Base-by-base conservation (phyloP, 306 rosid genomes). In the Herpetospermum pedunculosum region DNA sequence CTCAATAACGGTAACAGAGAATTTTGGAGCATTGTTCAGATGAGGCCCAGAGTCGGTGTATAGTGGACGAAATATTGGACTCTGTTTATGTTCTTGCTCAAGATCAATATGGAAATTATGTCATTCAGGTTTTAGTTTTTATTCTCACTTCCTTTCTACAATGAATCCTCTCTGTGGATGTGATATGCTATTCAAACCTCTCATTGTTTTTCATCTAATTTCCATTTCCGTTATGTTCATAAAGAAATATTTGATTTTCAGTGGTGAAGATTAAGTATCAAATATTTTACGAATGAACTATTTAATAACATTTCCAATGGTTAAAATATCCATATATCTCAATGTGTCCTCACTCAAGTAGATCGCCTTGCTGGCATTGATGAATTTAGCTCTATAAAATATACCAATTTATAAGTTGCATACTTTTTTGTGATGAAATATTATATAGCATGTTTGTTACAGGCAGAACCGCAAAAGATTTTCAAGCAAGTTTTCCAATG, bases 81-180 rank as follows among this genome's bases (percentile, higher is more conserved):
- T 89, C 91, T 57, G 76, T 85, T 78, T 81, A 25, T 78, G 62
- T 58, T 76, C 95, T 89, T 60, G 80, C 89, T 76, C 85, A 83
- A 79, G 89, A 89, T 62, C 95, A 87, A 86, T 89, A 86, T 72
- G 91, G 95, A 44, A 89, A 89, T 77, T 89, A 89, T 60, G 95
- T 89, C 71, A 87, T 83, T 50, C 91, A 87, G 91, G 95, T 89
- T 69, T 75, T 75, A 60, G 50, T 65, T 65, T 35, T 74, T 74
- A 57, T 59, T n/a, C 30, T 19, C 67, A 28, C 58, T 59, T 12
- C 5, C 32, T 43, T 74, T 47, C 59, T 48, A 28, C 13, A 30
- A 18, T 71, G 43, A 29, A 7, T 49, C 46, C 10, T 16, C 30
- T 48, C 18, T 1, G 44, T 28, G 32, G 1, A 46, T 71, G 47